These are phyloP conservation scores for Phytophthora crassamura DNA, from an alignment of 352 stramenopile genomes.

Conservation along the genomic window DNA sequence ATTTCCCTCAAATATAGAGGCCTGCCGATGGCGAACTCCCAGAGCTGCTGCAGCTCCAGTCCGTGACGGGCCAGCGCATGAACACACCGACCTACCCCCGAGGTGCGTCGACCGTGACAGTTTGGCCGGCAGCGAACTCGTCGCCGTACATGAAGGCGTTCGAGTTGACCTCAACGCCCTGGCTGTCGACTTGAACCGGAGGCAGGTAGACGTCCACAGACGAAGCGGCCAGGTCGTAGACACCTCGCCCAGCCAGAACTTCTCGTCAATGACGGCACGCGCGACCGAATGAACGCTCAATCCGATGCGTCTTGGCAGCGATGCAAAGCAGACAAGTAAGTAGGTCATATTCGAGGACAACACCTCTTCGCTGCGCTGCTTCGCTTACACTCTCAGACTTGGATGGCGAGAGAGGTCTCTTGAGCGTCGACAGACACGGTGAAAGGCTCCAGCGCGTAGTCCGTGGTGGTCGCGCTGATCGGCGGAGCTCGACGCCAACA, in stretches of 20 bases:
- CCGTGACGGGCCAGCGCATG: slow-evolving; percentile 35
- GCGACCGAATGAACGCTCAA: slow-evolving; percentile 28
- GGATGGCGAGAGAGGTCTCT: slow-evolving; percentile 17
- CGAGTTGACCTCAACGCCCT: slow-evolving; percentile 24
- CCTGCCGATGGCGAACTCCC: slow-evolving; percentile 28
- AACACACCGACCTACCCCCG: slow-evolving; percentile 33
- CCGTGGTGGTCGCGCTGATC: not conserved
- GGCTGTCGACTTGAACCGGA: slow-evolving; percentile 32
- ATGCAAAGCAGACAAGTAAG: not conserved
- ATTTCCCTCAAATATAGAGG: too few relatives aligned
- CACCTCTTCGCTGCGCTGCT: not conserved
- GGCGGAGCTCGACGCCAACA: not conserved
- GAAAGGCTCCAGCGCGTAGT: slow-evolving; percentile 29
- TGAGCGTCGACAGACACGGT: slow-evolving; percentile 20
- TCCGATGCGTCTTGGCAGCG: slow-evolving; percentile 18
- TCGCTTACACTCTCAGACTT: slow-evolving; percentile 35
- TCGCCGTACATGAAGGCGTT: slow-evolving; percentile 22
- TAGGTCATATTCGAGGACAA: not conserved
- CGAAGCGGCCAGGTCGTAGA: slow-evolving; percentile 33
- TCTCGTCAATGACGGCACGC: slow-evolving; percentile 29
- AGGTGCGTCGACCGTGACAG: slow-evolving; percentile 26
- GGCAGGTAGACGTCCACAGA: slow-evolving; percentile 34
- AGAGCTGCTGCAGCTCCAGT: slow-evolving; percentile 28
- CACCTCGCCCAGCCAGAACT: slow-evolving; percentile 36
- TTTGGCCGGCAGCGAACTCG: slow-evolving; percentile 23